phyloP scores from a whole-genome alignment of 495 filamentous ascomycete genomes.

The Lasiosphaeria hispida region DNA sequence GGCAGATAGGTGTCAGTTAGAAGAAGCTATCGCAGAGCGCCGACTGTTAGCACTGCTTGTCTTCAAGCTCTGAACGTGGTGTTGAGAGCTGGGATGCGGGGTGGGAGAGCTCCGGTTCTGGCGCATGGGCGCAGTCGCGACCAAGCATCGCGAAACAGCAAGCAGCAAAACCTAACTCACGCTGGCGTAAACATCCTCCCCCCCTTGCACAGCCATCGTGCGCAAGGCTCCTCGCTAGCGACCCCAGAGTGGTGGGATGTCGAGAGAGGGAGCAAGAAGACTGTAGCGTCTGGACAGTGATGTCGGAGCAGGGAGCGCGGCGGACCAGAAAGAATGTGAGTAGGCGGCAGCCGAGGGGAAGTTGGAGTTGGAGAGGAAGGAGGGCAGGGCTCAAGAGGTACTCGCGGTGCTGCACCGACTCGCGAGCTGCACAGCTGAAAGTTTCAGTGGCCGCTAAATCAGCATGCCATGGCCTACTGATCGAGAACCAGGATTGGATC shows the following conservation, averaged over 20 bases:
- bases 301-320: background rate
- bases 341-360: too few relatives aligned
- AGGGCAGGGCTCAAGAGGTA: too few relatives aligned
- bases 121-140: background rate
- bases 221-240: conserved; percentile 18
- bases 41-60: conserved; percentile 28
- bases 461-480: too few relatives aligned
- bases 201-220: conserved; percentile 30
- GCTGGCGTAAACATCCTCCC: conserved; percentile 57
- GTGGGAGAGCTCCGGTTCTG: conserved; percentile 1
- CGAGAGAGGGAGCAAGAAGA: background rate
- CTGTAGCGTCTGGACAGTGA: background rate
- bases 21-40: conserved; percentile 61
- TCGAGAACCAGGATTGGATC: too few relatives aligned
- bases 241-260: conserved; percentile 7
- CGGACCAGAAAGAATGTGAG: background rate
- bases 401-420: too few relatives aligned
- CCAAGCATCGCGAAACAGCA: background rate
- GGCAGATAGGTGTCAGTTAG: conserved; percentile 88
- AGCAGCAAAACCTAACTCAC: conserved; percentile 34
- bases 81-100: background rate
- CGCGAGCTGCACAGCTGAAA: too few relatives aligned
- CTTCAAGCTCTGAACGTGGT: background rate
- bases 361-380: too few relatives aligned
- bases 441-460: too few relatives aligned